phyloP scores from a whole-genome alignment of 2,329 filamentous ascomycete species.

The Escovopsis sp. region DNA sequence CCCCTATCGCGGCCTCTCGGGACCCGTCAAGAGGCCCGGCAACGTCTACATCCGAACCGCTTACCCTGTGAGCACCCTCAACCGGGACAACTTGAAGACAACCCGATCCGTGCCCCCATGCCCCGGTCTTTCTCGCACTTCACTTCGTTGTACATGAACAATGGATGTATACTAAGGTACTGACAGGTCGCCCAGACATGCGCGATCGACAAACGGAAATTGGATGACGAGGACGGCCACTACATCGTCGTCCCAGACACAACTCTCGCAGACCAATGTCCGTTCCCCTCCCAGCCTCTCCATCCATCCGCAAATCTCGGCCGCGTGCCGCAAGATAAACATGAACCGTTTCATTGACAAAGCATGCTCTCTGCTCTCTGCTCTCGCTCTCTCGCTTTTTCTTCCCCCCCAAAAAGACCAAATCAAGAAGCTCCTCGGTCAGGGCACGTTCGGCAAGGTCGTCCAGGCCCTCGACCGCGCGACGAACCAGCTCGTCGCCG shows the following conservation, averaged over 20 bases:
- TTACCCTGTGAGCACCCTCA: neutral
- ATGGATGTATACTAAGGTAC: no score
- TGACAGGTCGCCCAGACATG: no score
- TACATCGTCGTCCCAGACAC: constrained; percentile 83
- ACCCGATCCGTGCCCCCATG: no score
- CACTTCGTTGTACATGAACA: neutral
- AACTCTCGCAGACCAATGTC: constrained; percentile 84
- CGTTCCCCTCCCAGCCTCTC: constrained; percentile 21
- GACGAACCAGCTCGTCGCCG: constrained; percentile 64
- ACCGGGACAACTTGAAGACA: no score
- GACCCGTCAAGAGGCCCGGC: neutral
- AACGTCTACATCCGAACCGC: neutral
- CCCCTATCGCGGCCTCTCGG: neutral
- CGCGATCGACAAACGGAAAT: constrained; percentile 35
- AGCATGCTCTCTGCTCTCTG: no score
- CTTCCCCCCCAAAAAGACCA: constrained; percentile 42
- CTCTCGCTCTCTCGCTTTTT: neutral
- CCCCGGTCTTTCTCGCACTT: neutral
- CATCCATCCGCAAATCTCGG: neutral
- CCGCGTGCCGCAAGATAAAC: no score
- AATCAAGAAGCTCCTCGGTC: constrained; percentile 75
- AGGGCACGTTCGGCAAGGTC: constrained; percentile 95
- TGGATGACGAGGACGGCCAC: constrained; percentile 91
- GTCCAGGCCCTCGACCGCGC: constrained; percentile 75
- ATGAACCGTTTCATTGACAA: no score